These are phyloP conservation scores for Medicago arabica DNA, from an alignment of 306 rosid genomes.

Conservation along the genomic window DNA sequence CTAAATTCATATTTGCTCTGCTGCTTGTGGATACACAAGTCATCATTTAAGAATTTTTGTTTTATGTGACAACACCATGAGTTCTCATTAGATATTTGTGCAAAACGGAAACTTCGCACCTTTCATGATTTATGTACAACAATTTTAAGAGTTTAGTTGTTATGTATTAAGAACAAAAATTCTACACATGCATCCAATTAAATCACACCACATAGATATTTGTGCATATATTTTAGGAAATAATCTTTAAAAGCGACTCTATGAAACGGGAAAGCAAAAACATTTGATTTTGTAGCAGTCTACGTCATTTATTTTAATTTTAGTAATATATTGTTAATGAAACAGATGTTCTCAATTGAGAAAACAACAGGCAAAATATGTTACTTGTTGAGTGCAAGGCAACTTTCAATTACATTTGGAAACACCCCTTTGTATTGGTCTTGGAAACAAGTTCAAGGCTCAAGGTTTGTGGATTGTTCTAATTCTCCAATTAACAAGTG, in stretches of 20 bases:
- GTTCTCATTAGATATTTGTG: no score
- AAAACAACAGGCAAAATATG: constrained; percentile 61
- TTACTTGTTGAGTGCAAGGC: constrained; percentile 68
- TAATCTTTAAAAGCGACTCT: no score
- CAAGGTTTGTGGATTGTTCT: constrained; percentile 51
- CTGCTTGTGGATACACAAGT: constrained; percentile 50
- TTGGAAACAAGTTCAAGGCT: constrained; percentile 63
- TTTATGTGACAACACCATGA: neutral
- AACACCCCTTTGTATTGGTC: constrained; percentile 68
- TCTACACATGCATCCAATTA: no score
- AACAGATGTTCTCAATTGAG: constrained; percentile 61
- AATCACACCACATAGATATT: no score
- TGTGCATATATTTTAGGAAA: no score
- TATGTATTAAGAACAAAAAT: no score
- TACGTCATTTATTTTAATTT: neutral
- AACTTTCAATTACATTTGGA: constrained; percentile 68
- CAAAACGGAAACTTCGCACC: no score
- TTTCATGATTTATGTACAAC: no score
- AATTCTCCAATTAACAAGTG: neutral
- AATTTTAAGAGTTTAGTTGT: no score
- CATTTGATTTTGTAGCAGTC: no score
- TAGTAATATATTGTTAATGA: neutral
- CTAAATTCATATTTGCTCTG: constrained; percentile 66
- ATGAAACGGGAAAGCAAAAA: no score
- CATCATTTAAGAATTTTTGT: neutral